Evolutionary conservation across 176 grass and related monocot species (phyloP).

Genomic region (Oryza brachyantha): DNA sequence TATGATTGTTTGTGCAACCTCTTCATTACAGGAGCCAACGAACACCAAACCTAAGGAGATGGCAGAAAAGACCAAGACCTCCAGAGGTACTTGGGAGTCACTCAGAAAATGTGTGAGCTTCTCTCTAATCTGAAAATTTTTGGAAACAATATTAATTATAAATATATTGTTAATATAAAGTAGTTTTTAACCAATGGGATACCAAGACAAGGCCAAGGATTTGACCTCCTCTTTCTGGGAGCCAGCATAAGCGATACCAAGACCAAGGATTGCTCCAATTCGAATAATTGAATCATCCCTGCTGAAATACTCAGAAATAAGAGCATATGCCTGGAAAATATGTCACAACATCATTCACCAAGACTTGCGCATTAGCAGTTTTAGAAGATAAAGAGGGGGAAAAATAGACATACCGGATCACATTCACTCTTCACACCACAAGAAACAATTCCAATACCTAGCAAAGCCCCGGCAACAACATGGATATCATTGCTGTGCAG

Average conservation of each 20-base stretch:
- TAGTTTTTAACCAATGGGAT: background rate
- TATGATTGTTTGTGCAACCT: conserved; percentile 91
- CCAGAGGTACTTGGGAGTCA: conserved; percentile 73
- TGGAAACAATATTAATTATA: conserved; percentile 26
- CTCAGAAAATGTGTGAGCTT: conserved; percentile 65
- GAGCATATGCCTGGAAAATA: conserved; percentile 51
- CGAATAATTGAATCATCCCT: conserved; percentile 60
- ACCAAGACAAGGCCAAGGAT: background rate
- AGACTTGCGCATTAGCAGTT: background rate
- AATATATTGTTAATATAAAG: conserved; percentile 6
- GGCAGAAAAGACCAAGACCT: conserved; percentile 89
- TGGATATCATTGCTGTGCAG: conserved; percentile 68
- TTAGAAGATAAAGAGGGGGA: background rate
- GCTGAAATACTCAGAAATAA: conserved; percentile 61
- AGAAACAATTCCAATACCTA: conserved; percentile 67
- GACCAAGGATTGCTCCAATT: conserved; percentile 71
- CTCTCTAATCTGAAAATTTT: conserved; percentile 61
- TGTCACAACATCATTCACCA: background rate
- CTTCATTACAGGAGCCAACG: conserved; percentile 97
- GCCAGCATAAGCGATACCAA: conserved; percentile 80
- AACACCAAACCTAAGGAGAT: conserved; percentile 82
- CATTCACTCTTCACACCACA: conserved; percentile 77
- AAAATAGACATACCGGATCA: conserved; percentile 52
- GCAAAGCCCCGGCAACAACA: conserved; percentile 67
- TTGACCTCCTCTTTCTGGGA: conserved; percentile 69